These are phyloP conservation scores for Lactarius sanguifluus DNA, from an alignment of 768 basidiomycete species.

Conservation along the genomic window DNA sequence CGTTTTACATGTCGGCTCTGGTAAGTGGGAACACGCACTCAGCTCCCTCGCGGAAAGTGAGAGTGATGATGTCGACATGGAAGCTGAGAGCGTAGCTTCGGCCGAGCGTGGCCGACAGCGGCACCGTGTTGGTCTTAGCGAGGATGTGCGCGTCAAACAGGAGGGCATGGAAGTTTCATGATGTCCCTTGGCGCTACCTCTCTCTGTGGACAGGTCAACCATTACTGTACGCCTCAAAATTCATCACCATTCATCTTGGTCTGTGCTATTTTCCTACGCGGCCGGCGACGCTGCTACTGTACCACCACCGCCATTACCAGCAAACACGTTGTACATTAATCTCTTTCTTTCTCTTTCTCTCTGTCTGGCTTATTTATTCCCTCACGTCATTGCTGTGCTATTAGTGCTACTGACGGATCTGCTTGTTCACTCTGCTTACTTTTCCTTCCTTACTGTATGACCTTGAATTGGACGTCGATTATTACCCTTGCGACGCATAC, in stretches of 20 bases:
- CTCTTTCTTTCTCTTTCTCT: not conserved
- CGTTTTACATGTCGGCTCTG: slow-evolving; percentile 20
- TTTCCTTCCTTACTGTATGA: slow-evolving; percentile 2
- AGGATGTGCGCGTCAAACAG: slow-evolving; percentile 26
- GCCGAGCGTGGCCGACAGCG: slow-evolving; percentile 25
- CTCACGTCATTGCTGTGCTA: slow-evolving; percentile 22
- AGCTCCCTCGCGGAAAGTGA: slow-evolving; percentile 24
- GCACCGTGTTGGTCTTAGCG: slow-evolving; percentile 20
- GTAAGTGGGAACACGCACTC: slow-evolving; percentile 26
- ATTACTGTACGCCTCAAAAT: not conserved
- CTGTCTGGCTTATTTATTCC: slow-evolving; percentile 15
- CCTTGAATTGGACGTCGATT: slow-evolving; percentile 17
- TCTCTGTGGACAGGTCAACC: not conserved
- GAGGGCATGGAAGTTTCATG: slow-evolving; percentile 30
- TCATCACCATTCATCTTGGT: not conserved
- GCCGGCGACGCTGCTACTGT: slow-evolving; percentile 9
- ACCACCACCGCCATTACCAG: not conserved
- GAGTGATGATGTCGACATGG: slow-evolving; percentile 28
- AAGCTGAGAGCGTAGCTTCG: slow-evolving; percentile 5
- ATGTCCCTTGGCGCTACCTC: slow-evolving; percentile 9
- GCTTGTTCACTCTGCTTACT: slow-evolving; percentile 8
- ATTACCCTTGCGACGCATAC: slow-evolving; percentile 14
- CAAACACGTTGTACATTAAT: slow-evolving; percentile 14
- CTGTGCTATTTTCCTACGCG: not conserved
- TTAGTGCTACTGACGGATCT: slow-evolving; percentile 20